Base-by-base conservation (phyloP, 768 basidiomycete species). In the Amanita thiersii region DNA sequence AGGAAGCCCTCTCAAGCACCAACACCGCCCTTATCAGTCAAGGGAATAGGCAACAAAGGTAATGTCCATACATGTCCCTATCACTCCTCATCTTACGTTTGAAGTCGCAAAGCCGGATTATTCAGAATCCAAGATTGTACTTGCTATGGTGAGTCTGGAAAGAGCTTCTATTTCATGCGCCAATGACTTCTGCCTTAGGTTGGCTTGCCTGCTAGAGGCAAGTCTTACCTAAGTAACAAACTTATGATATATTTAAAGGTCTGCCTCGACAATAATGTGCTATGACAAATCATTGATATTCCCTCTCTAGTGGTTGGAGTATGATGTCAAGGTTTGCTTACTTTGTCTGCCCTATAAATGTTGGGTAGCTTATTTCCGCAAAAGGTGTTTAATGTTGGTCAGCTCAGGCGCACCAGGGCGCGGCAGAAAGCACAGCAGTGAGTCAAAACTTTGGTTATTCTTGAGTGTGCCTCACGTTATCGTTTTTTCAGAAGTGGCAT, bases 181-280 rank as follows among this genome's bases (percentile, higher is more conserved):
- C 39, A 12, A 17, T 10, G 32, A 17, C 14, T 31, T n/a, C 41
- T 30, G 26, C 8, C 19, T 29, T 50, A 93, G 90, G 91, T 98
- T 46, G 96, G 96, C 20, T 63, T 99, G 32, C 96, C 96, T n/a
- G 96, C 96, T 2, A 73, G 96, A 44, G 96, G 96, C 12, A 99
- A 99, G 65, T 97, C 93, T 2, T 99, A 97, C 61, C 77, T 99
- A 46, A 92, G 88, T 59, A 99, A 99, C 63, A 98, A 94, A 65
- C 77, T 99, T 47, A 91, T 81, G 84, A 78, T 93, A 46, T 99
- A 99, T 59, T 72, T 99, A 30, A 86, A 88, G 62, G 94, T 90
- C 49, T 49, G 74, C 58, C 19, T 14, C 19, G 10, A n/a, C 19
- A 9, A 30, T 9, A 30, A 9, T 9, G 14, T 9, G 29, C 14